Percentiles rank a stretch among this genome's conserved stretches.
These are phyloP conservation scores for Tolypocladium sp. DNA, from an alignment of 2,329 filamentous ascomycete species.

Conservation along the genomic window DNA sequence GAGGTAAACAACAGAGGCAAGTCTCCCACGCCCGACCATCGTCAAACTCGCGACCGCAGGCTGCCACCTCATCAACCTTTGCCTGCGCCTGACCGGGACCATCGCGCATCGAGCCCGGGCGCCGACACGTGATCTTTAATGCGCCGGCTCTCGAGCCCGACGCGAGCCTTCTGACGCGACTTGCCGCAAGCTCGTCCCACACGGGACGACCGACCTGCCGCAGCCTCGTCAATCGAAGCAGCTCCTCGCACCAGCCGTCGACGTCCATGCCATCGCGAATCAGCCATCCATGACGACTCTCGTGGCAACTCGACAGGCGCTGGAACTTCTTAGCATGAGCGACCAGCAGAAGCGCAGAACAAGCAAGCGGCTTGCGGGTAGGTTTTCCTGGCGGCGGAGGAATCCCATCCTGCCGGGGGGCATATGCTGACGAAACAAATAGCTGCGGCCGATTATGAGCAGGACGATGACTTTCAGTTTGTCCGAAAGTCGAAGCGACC, in stretches of 20 bases:
- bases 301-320: conserved; percentile 53
- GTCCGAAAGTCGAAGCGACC: conserved; percentile 57
- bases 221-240: background rate
- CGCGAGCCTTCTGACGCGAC: conserved; percentile 7
- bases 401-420: background rate
- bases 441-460: conserved; percentile 48
- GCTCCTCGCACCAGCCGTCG: background rate
- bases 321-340: conserved; percentile 62
- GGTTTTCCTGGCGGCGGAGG: conserved; percentile 17
- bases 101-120: background rate
- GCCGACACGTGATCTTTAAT: background rate
- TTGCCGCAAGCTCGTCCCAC: background rate
- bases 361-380: conserved; percentile 58
- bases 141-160: conserved; percentile 3
- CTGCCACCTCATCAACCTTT: background rate
- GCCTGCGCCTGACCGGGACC: background rate
- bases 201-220: conserved; percentile 2
- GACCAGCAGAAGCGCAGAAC: conserved; percentile 52
- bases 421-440: conserved; percentile 7
- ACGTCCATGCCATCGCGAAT: conserved; percentile 9
- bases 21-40: conserved; percentile 5
- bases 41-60: conserved; percentile 1
- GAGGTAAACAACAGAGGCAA: conserved; percentile 10
- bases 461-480: conserved; percentile 71
- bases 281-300: conserved; percentile 62